These are phyloP conservation scores for Calamus simplicifolius DNA, from an alignment of 176 grass and related monocot genomes.

Conservation along the genomic window DNA sequence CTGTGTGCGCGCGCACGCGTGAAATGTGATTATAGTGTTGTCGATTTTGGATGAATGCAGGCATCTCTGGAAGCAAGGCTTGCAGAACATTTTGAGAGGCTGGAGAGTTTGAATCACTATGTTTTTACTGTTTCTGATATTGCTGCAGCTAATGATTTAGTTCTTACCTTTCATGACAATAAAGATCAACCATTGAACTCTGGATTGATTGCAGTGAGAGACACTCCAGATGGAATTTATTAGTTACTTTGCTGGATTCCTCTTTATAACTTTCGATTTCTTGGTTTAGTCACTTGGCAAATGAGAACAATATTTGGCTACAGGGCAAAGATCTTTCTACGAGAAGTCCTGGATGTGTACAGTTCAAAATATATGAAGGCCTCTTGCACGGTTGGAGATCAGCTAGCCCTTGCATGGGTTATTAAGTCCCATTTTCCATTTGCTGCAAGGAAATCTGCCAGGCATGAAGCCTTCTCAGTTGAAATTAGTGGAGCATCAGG, in stretches of 20 bases:
- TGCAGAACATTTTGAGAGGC: constrained; percentile 29
- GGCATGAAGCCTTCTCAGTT: constrained; percentile 56
- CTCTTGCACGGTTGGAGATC: constrained; percentile 82
- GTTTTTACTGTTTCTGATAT: constrained; percentile 87
- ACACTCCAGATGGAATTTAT: constrained; percentile 50
- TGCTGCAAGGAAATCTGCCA: constrained; percentile 46
- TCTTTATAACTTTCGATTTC: not conserved
- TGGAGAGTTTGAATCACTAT: constrained; percentile 34
- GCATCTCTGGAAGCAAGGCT: constrained; percentile 63
- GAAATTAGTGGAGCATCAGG: constrained; percentile 58
- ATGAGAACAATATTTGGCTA: constrained; percentile 2
- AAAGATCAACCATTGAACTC: constrained; percentile 88
- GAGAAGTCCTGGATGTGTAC: constrained; percentile 65
- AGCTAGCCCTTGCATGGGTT: constrained; percentile 80
- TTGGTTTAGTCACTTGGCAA: no score
- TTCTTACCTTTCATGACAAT: constrained; percentile 88
- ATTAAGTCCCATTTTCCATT: constrained; percentile 65
- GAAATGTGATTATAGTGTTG: not conserved
- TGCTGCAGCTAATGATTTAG: constrained; percentile 58
- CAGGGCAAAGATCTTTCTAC: constrained; percentile 65
- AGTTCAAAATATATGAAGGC: constrained; percentile 50
- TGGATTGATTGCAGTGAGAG: constrained; percentile 86
- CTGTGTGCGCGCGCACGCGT: no score
- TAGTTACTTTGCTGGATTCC: constrained; percentile 31
- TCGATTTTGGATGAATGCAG: constrained; percentile 24